These are phyloP conservation scores for Taphrina sp. DNA, from an alignment of 1,139 yeast species.

Conservation along the genomic window DNA sequence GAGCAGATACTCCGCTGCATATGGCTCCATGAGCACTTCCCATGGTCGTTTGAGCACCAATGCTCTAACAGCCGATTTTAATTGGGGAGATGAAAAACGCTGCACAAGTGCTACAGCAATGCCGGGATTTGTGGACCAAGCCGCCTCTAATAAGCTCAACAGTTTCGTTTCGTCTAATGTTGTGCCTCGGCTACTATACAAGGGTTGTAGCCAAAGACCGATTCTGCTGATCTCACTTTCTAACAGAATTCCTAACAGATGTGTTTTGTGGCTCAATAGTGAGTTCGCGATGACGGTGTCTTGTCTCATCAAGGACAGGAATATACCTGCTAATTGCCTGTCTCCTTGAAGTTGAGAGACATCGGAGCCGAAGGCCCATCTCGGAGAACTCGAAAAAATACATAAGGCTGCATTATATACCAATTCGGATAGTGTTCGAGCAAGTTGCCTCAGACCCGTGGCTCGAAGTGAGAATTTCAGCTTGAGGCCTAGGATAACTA, in stretches of 20 bases:
- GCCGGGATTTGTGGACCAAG: slow-evolving; percentile 68
- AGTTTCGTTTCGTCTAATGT: slow-evolving; percentile 39
- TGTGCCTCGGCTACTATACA: not conserved
- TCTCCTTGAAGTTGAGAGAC: slow-evolving; percentile 64
- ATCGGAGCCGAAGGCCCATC: slow-evolving; percentile 85
- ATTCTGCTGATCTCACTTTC: slow-evolving; percentile 72
- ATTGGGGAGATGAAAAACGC: slow-evolving; percentile 50
- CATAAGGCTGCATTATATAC: slow-evolving; percentile 57
- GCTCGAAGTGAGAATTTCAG: slow-evolving; percentile 33
- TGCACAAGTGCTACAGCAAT: slow-evolving; percentile 70
- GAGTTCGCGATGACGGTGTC: not conserved
- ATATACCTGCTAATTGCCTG: slow-evolving; percentile 50
- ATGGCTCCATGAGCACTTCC: slow-evolving; percentile 60
- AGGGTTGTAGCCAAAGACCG: slow-evolving; percentile 75
- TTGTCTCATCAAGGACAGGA: slow-evolving; percentile 13
- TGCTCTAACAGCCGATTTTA: slow-evolving; percentile 51
- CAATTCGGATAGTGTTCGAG: not conserved
- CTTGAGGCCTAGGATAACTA: slow-evolving; percentile 66
- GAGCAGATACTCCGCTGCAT: slow-evolving; percentile 61
- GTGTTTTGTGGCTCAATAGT: slow-evolving; percentile 47
- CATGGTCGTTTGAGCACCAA: slow-evolving; percentile 60
- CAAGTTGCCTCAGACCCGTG: slow-evolving; percentile 1
- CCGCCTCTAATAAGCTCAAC: slow-evolving; percentile 47
- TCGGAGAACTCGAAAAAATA: slow-evolving; percentile 68
- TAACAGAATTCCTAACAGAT: slow-evolving; percentile 59